Evolutionary conservation across 2,329 filamentous ascomycete species (phyloP), one percentile per base, ranked within the genome.

Genomic region (Fusarium sp.): DNA sequence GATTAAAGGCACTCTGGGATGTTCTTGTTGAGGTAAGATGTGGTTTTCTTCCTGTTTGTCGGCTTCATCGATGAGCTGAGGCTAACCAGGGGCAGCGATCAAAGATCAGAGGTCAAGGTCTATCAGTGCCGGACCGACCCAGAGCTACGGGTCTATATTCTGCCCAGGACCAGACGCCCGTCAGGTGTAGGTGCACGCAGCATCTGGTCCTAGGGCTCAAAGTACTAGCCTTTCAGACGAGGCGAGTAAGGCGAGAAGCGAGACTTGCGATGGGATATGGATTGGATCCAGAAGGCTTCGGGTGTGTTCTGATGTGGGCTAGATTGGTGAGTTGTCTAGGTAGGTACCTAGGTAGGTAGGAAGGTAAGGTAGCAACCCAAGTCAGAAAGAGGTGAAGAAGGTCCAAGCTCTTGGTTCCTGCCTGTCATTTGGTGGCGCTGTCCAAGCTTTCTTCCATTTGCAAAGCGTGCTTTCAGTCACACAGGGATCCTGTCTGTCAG

Each of bases 81-180:
- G 54, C 64, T 66, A 48, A 71, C 62, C 66, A 65, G 67, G 70
- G 70, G 52, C 57, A 61, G 31, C 48, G 52, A 51, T 60, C 62
- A 66, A 27, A 57, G 52, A 31, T 55, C 57, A 56, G 59, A 58
- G 44, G 70, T 74, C 71, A 63, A 68, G 52, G 68, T 49, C 74
- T 27, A 54, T 37, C 55, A 73, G 38, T 76, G 73, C 74, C 74
- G 73, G 69, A 60, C 74, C 73, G 69, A 60, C 74, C 73, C 66
- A 68, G 60, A 45, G 45, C 46, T 49, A 52, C 63, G 73, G 73
- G 58, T 67, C 63, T 49, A 10, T 48, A 33, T 37, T 35, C 55
- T 49, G 23, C n/a, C 42, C 23, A 37, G 41, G 31, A 49, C 39
- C 25, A 35, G 54, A 46, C 35, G 29, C 29, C 29, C 25, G 39